phyloP scores from a whole-genome alignment of 192 early-diverging fungal species.

The Coemansia pectinata region DNA sequence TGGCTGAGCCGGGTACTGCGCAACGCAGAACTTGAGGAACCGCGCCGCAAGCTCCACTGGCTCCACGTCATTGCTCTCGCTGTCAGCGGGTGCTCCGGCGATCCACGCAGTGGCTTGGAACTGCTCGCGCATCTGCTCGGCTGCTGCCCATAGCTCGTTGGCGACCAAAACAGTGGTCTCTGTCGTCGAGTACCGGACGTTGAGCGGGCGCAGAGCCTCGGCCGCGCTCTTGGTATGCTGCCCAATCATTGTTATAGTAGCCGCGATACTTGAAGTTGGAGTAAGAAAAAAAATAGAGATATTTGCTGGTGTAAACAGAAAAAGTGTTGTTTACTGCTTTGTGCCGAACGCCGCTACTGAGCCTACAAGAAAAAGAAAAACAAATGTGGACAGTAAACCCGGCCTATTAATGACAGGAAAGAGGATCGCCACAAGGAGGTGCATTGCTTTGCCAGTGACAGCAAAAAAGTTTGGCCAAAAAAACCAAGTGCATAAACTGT shows the following conservation, averaged over 20 bases:
- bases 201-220: slow-evolving; percentile 68
- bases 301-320: slow-evolving; percentile 1
- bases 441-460: not conserved
- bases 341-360: not conserved
- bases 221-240: slow-evolving; percentile 40
- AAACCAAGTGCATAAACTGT: not conserved
- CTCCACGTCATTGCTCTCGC: slow-evolving; percentile 62
- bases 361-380: not conserved
- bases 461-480: not conserved
- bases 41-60: slow-evolving; percentile 71
- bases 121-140: slow-evolving; percentile 82
- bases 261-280: not conserved
- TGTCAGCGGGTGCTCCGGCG: slow-evolving; percentile 47
- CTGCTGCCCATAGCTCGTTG: slow-evolving; percentile 82
- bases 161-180: slow-evolving; percentile 84
- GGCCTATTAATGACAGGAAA: not conserved
- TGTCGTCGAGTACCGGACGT: slow-evolving; percentile 74
- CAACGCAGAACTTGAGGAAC: slow-evolving; percentile 69
- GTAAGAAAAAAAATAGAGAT: not conserved
- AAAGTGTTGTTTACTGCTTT: not conserved
- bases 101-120: slow-evolving; percentile 55
- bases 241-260: slow-evolving; percentile 30
- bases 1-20: slow-evolving; percentile 30
- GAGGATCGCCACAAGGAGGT: not conserved
- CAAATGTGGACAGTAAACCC: not conserved